Conservation (phyloP, 1,139 yeast species). For the Blastobotrys apis region DNA sequence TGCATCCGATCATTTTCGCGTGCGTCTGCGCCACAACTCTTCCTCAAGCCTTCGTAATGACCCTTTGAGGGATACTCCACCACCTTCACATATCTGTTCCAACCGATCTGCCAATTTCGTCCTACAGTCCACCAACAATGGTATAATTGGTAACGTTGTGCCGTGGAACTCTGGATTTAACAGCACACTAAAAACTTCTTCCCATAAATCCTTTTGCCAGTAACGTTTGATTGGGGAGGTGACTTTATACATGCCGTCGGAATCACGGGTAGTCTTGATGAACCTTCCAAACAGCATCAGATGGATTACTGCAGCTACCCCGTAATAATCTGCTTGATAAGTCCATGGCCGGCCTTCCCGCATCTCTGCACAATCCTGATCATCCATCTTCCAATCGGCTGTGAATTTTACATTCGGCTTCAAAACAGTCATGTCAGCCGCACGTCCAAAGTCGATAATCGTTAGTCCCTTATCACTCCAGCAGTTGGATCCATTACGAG, state of each 20-base stretch:
- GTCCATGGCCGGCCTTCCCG: constrained; percentile 62
- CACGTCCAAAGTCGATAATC: constrained; percentile 79
- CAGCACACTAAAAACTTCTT: constrained; percentile 55
- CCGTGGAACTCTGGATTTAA: constrained; percentile 51
- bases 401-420: constrained; percentile 48
- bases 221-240: constrained; percentile 57
- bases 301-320: constrained; percentile 73
- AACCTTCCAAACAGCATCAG: constrained; percentile 56
- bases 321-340: constrained; percentile 81
- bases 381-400: constrained; percentile 60
- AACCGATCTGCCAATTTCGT: constrained; percentile 45
- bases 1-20: too few relatives aligned
- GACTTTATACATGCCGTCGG: constrained; percentile 34
- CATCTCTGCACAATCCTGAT: constrained; percentile 78
- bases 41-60: constrained; percentile 18
- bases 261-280: constrained; percentile 34
- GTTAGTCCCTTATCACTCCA: constrained; percentile 59
- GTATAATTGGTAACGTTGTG: constrained; percentile 40
- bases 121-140: constrained; percentile 40
- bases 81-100: constrained; percentile 30
- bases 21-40: constrained; percentile 4
- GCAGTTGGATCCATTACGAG: constrained; percentile 39
- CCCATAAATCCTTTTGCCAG: constrained; percentile 78
- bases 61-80: constrained; percentile 25
- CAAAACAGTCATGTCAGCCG: constrained; percentile 65